Percentiles rank a stretch among this genome's conserved stretches.
phyloP scores from a whole-genome alignment of 345 rosid genomes.

The Turnera subulata region DNA sequence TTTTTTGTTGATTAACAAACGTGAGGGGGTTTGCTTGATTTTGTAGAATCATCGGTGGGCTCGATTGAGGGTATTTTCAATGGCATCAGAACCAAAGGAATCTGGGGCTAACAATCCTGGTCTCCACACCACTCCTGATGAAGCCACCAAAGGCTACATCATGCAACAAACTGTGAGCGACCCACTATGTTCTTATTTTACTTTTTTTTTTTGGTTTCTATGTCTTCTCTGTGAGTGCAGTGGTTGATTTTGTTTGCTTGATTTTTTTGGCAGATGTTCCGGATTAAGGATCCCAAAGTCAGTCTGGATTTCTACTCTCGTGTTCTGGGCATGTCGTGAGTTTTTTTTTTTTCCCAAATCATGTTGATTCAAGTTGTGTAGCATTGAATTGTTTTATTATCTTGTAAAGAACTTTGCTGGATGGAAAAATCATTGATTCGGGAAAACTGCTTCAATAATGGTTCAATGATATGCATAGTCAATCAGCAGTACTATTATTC shows the following conservation, averaged over 20 bases:
- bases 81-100: conserved; percentile 72
- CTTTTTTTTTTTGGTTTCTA: background rate
- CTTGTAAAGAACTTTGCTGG: background rate
- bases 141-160: conserved; percentile 74
- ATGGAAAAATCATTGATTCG: too few species aligned
- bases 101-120: conserved; percentile 82
- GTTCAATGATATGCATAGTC: too few species aligned
- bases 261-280: conserved; percentile 63
- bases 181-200: background rate
- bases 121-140: conserved; percentile 50
- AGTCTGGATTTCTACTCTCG: conserved; percentile 91
- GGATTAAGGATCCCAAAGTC: conserved; percentile 87
- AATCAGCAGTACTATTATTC: too few species aligned
- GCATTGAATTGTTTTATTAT: background rate
- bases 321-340: conserved; percentile 96
- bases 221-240: too few species aligned
- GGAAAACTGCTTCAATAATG: too few species aligned
- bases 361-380: background rate
- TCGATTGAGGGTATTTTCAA: conserved; percentile 42
- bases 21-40: background rate
- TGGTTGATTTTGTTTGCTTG: background rate
- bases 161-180: conserved; percentile 83
- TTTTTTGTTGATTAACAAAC: too few species aligned
- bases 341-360: background rate
- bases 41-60: conserved; percentile 1